Evolutionary conservation across 208 protist species (phyloP).

Genomic region (Leishmania lainsoni): DNA sequence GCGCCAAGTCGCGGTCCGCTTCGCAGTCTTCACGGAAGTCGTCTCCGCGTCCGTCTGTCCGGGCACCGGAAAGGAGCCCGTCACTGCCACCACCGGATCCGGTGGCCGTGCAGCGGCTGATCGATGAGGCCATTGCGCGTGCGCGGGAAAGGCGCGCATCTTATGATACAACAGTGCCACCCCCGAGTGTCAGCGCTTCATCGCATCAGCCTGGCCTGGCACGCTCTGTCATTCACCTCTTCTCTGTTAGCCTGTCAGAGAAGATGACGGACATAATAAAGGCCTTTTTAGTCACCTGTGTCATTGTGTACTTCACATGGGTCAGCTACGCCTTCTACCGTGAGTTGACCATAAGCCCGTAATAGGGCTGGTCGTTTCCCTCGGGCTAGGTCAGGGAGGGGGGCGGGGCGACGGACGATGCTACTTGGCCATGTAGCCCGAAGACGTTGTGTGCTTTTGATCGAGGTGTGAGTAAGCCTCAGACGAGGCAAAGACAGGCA

Average conservation of each 20-base stretch:
- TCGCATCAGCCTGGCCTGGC: neutral
- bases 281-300: conserved; percentile 65
- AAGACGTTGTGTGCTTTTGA: neutral
- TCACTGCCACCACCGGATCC: conserved; percentile 50
- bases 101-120: conserved; percentile 66
- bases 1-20: conserved; percentile 32
- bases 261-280: conserved; percentile 45
- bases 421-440: neutral
- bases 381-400: no score
- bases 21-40: conserved; percentile 19
- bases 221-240: neutral
- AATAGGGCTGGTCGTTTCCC: neutral
- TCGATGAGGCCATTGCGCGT: conserved; percentile 70
- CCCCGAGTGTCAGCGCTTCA: neutral
- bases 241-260: neutral
- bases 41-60: conserved; percentile 24
- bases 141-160: conserved; percentile 36
- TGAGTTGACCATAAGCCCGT: conserved; percentile 25
- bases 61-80: conserved; percentile 10
- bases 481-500: neutral
- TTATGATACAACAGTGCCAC: neutral
- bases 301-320: conserved; percentile 78
- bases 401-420: neutral
- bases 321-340: conserved; percentile 74
- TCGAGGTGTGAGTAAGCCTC: neutral